A percentile compares a stretch with the other conserved stretches of the same genome.
phyloP scores from a whole-genome alignment of 202 grass and related monocot genomes.

The Tripidium arundinaceum region DNA sequence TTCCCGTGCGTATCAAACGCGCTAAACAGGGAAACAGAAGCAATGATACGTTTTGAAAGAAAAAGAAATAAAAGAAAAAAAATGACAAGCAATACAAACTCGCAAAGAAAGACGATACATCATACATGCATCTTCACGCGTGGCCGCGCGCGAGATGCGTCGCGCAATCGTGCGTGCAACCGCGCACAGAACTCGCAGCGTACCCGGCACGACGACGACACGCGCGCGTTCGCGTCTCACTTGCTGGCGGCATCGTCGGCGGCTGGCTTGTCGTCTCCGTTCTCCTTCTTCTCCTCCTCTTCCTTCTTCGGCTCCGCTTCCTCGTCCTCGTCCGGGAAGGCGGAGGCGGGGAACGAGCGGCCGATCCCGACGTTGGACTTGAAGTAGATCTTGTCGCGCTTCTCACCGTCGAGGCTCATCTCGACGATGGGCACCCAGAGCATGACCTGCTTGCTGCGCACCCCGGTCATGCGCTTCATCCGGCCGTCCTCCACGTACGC shows the following conservation, averaged over 20 bases:
- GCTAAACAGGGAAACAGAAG: background rate
- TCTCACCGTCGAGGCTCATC: slow-evolving; percentile 69
- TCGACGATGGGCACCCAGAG: slow-evolving; percentile 88
- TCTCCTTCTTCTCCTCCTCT: too few species aligned
- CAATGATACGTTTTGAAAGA: background rate
- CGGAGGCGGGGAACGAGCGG: slow-evolving; percentile 55
- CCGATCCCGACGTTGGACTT: slow-evolving; percentile 75
- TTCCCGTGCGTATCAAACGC: too few species aligned
- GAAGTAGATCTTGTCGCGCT: slow-evolving; percentile 61
- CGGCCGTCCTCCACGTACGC: slow-evolving; percentile 68
- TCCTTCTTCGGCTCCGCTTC: slow-evolving; percentile 24
- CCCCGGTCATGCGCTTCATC: slow-evolving; percentile 88
- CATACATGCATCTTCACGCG: background rate
- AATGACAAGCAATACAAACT: background rate
- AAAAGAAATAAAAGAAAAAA: too few species aligned
- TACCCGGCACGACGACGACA: too few species aligned
- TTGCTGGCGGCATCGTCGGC: background rate
- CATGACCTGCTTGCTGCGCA: slow-evolving; percentile 79
- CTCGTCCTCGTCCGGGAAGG: slow-evolving; percentile 53
- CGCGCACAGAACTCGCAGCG: background rate
- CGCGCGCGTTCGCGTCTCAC: too few species aligned
- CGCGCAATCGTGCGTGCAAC: background rate
- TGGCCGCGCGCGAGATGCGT: background rate
- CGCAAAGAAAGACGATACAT: background rate
- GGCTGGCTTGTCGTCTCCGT: background rate